phyloP scores from a whole-genome alignment of 2,329 filamentous ascomycete species.

The Venturia aucupariae region DNA sequence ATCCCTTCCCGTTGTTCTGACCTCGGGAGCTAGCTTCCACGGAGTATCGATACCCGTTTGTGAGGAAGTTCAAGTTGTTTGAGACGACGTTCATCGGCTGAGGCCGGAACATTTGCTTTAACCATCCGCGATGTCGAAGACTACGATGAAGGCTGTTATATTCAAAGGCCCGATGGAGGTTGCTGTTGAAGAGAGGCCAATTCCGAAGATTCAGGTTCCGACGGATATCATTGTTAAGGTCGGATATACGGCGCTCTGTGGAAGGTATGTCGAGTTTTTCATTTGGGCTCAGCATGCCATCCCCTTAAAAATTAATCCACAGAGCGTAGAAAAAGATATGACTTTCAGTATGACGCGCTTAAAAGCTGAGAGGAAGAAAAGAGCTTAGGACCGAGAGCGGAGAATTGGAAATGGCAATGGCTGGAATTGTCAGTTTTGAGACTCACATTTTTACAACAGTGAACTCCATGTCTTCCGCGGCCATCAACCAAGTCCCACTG shows the following conservation, averaged over 20 bases:
- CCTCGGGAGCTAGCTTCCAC: neutral
- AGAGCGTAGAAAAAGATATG: too few relatives aligned
- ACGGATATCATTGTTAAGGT: conserved; percentile 78
- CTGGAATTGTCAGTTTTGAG: neutral
- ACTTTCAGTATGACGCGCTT: neutral
- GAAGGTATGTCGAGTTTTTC: conserved; percentile 53
- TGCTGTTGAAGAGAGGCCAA: conserved; percentile 66
- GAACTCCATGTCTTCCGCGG: conserved; percentile 84
- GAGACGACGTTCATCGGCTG: neutral
- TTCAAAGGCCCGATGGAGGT: conserved; percentile 73
- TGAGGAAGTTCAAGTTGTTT: neutral
- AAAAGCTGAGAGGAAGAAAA: neutral
- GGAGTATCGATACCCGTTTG: neutral
- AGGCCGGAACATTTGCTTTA: neutral
- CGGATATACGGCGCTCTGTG: conserved; percentile 73
- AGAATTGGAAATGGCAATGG: too few relatives aligned
- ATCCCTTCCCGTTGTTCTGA: neutral
- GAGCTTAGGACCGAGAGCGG: neutral
- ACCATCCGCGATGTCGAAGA: conserved; percentile 11
- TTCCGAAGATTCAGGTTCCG: conserved; percentile 62
- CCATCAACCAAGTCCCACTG: conserved; percentile 58
- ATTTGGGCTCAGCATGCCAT: too few relatives aligned
- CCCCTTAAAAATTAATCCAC: too few relatives aligned
- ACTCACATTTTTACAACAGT: conserved; percentile 34
- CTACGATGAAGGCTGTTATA: conserved; percentile 78